A percentile compares a stretch with the other conserved stretches of the same genome.
Evolutionary conservation across 768 basidiomycete species (phyloP).

Genomic region (Serpula lacrymans): DNA sequence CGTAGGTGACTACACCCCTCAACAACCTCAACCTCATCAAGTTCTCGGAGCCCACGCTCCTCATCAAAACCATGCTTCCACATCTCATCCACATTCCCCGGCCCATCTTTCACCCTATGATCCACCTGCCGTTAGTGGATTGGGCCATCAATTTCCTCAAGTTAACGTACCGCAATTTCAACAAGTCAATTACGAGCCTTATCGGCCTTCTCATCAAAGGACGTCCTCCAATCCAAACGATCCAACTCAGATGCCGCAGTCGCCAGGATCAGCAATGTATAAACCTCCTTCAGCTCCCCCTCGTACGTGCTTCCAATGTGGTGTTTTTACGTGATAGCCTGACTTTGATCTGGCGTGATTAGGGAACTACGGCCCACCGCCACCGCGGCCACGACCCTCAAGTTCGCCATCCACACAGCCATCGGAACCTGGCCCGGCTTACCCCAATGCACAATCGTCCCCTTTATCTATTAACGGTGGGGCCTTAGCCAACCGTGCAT

Average conservation of each 20-base stretch:
- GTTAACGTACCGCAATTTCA: constrained; percentile 1
- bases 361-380: constrained; percentile 19
- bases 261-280: too few species aligned
- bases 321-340: too few species aligned
- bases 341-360: too few species aligned
- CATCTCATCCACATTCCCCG: constrained; percentile 2
- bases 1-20: constrained; percentile 7
- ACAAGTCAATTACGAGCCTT: not conserved
- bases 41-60: constrained; percentile 2
- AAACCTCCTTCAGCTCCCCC: constrained; percentile 30
- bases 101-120: not conserved
- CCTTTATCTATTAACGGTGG: too few species aligned
- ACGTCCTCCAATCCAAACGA: too few species aligned
- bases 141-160: not conserved
- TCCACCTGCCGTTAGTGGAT: not conserved
- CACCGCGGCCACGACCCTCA: constrained; percentile 21
- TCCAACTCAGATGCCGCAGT: too few species aligned
- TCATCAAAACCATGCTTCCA: not conserved
- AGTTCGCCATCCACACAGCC: constrained; percentile 26
- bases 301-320: constrained; percentile 32
- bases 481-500: constrained; percentile 34
- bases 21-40: constrained; percentile 12
- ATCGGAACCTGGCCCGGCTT: constrained; percentile 22
- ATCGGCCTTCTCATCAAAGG: too few species aligned
- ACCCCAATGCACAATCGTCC: too few species aligned